Evolutionary conservation across 768 basidiomycete species (phyloP).

Genomic region (Tulasnella sp.): DNA sequence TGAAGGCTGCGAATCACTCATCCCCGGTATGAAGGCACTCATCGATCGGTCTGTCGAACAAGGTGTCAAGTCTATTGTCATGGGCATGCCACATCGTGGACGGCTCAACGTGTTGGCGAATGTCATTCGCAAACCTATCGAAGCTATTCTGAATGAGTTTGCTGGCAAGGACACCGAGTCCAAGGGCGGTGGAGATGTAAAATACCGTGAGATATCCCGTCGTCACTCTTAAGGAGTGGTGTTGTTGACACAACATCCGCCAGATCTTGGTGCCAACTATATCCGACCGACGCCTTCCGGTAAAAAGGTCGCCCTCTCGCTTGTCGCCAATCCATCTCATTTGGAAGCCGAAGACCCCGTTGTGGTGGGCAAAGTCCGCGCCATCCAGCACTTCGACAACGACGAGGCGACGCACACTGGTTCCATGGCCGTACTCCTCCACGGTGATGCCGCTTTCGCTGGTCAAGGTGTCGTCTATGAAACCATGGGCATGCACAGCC

Average conservation of each 20-base stretch:
- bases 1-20: constrained; percentile 93
- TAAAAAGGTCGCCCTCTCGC: constrained; percentile 92
- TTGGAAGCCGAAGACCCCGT: constrained; percentile 95
- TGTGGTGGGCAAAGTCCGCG: constrained; percentile 98
- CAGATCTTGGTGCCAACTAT: constrained; percentile 90
- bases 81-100: constrained; percentile 99
- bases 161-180: constrained; percentile 58
- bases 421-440: constrained; percentile 90
- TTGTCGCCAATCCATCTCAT: constrained; percentile 98
- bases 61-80: constrained; percentile 90
- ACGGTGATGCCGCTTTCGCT: constrained; percentile 97
- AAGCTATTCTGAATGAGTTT: constrained; percentile 97
- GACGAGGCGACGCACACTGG: constrained; percentile 69
- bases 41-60: constrained; percentile 96
- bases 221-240: not conserved
- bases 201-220: constrained; percentile 46
- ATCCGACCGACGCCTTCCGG: constrained; percentile 95
- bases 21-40: constrained; percentile 99
- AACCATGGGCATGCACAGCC: constrained; percentile 95
- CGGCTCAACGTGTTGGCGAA: constrained; percentile 96
- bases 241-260: not conserved
- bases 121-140: constrained; percentile 95
- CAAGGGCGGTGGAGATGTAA: constrained; percentile 90
- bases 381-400: constrained; percentile 85
- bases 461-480: constrained; percentile 98